Base-by-base conservation (phyloP, 768 basidiomycete genomes). In the Termitomyces sp. region DNA sequence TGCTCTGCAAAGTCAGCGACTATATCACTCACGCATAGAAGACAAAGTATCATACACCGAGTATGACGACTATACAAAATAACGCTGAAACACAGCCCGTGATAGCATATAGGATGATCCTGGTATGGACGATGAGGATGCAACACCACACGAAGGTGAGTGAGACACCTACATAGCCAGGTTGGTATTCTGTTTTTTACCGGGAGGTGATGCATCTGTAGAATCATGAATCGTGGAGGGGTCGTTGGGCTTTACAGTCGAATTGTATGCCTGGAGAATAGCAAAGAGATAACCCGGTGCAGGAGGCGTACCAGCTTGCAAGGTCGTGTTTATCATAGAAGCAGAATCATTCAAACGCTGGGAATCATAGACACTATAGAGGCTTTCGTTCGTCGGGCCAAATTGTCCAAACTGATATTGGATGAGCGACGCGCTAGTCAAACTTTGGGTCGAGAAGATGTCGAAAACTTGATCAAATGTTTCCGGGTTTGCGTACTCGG, bases 81-180 rank as follows among this genome's bases (percentile, higher is more conserved):
- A 94, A 75, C 26, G 84, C 83, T 24, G 91, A 90, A 40, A 98
- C 92, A 61, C 90, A 87, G 4, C 92, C 94, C 1, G 92, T 94
- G 63, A 96, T 92, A 3, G 85, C 84, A 67, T 96, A 96, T 20
- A 92, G 75, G 30, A 92, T 79, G 55, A 92, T 88, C 91, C 90
- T 87, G 49, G 5, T 50, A 7, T 40, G 20, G 55, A 44, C 26
- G 59, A 48, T 47, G 58, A 60, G 62, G 18, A 46, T 22, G 20
- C 9, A 5, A 48, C 40, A 26, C 58, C 22, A 46, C 56, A 54
- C 45, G 22, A 51, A 46, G 49, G 13, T 28, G 16, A 58, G 22
- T 18, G 50, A 51, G 49, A 36, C 32, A 62, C 80, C 65, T 65
- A 87, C 94, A 96, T 95, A 1, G 94, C 91, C 36, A 94, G 72